Percentiles rank a stretch among this genome's conserved stretches.
phyloP scores from a whole-genome alignment of 1,284 basidiomycete genomes.

The Stygiomarasmius scandens region DNA sequence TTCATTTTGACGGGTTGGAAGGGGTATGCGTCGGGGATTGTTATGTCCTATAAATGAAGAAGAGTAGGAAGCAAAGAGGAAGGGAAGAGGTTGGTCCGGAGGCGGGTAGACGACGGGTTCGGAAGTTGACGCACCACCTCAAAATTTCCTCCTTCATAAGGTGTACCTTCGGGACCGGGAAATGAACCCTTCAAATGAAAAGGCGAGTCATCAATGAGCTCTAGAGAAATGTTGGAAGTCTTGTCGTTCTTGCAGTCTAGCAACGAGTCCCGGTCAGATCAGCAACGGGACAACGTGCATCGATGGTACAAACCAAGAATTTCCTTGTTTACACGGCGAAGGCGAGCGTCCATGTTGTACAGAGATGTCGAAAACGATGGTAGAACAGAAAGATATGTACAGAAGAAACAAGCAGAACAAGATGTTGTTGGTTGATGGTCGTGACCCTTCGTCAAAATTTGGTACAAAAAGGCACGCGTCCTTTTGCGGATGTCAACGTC shows the following conservation, averaged over 20 bases:
- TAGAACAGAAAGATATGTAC: background rate
- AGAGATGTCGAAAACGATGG: background rate
- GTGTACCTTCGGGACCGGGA: constrained; percentile 90
- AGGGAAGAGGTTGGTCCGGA: background rate
- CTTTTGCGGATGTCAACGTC: too few species aligned
- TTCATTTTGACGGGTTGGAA: constrained; percentile 99
- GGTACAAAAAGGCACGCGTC: too few species aligned
- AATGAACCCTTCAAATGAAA: constrained; percentile 91
- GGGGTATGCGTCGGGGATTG: constrained; percentile 83
- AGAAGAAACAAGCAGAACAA: background rate
- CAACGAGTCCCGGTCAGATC: constrained; percentile 11
- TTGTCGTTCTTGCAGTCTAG: constrained; percentile 97
- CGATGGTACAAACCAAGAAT: constrained; percentile 65
- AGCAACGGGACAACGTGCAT: background rate
- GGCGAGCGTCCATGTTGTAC: constrained; percentile 75
- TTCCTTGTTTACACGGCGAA: constrained; percentile 91
- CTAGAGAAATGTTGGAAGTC: constrained; percentile 81
- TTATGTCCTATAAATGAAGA: background rate
- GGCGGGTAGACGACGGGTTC: background rate
- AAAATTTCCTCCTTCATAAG: constrained; percentile 92
- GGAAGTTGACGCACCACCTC: constrained; percentile 72
- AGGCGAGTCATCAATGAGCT: constrained; percentile 84
- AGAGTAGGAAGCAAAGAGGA: background rate
- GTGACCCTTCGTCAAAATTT: too few species aligned
- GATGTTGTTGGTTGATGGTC: background rate